Evolutionary conservation across 1,139 yeast species (phyloP), one percentile per base, ranked within the genome.

Genomic region (Protomyces inundatus): DNA sequence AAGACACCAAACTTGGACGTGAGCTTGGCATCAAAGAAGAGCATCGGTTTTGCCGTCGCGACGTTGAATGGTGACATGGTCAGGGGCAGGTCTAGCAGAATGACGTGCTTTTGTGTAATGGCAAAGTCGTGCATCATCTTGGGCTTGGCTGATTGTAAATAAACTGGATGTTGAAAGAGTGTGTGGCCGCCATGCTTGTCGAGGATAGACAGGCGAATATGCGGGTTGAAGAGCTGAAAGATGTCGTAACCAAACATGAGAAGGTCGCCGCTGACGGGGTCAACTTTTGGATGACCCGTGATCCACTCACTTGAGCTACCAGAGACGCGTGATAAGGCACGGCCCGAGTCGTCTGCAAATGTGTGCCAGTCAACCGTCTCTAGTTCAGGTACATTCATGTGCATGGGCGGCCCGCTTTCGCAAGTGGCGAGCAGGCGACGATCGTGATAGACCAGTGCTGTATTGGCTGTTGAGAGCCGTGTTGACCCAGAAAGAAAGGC

Each of bases 81-180:
- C 37, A 61, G 37, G 6, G 64, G 64, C 45, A 55, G 54, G 45
- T 61, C 64, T 14, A 61, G 35, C 12, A 61, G 16, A 10, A 61
- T 52, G 6, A 54, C 53, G 32, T 53, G 54, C 35, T 55, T 52
- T 12, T 61, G 60, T 3, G 64, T 61, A 33, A 55, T 42, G 45
- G 64, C 64, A 51, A 61, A 61, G 33, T 61, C 64, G 34, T 61
- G 64, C 64, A 61, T 61, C 64, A 61, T 61, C 14, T 61, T 55
- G 14, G 64, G 64, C 30, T 50, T 37, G 6, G 42, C 46, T 9
- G 59, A 54, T 16, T 54, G 34, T n/a, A 61, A 52, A 42, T 61
- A 55, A 6, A 61, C 48, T 7, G 61, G 64, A n/a, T 50, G 34
- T 32, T 61, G 64, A 23, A 55, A 61, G 55, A 14, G 30, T 51